phyloP scores from a whole-genome alignment of 139 green algal species.

The Monoraphidium neglectum region DNA sequence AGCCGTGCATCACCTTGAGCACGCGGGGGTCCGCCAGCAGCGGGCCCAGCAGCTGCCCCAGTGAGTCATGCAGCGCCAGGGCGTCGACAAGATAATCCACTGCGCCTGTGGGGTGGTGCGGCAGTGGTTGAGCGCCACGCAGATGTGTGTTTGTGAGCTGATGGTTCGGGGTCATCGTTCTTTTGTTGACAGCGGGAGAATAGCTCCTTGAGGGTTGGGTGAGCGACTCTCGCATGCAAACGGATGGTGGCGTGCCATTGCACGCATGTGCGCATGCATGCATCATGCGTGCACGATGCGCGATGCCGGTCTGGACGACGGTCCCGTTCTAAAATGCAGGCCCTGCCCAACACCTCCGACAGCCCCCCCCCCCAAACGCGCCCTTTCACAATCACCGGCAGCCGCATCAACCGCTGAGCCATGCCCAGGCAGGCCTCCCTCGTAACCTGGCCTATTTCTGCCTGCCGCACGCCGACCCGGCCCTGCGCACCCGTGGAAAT shows the following conservation, averaged over 20 bases:
- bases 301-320: neutral
- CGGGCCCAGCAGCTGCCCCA: constrained; percentile 44
- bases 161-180: too few relatives aligned
- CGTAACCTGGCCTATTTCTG: neutral
- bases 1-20: constrained; percentile 76
- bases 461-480: neutral
- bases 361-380: too few relatives aligned
- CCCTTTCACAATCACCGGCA: too few relatives aligned
- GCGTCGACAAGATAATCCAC: constrained; percentile 72
- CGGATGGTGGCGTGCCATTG: neutral
- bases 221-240: neutral
- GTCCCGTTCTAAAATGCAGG: neutral
- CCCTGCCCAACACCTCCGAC: neutral
- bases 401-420: neutral
- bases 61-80: constrained; percentile 65
- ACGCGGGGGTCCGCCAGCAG: constrained; percentile 63
- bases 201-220: neutral
- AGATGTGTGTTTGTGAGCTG: neutral
- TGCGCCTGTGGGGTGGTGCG: constrained; percentile 18
- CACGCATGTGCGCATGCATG: too few relatives aligned
- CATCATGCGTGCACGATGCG: too few relatives aligned
- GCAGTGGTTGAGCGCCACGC: neutral
- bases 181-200: neutral
- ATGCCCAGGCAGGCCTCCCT: too few relatives aligned
- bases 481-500: constrained; percentile 53